Percentiles rank a stretch among this genome's conserved stretches.
phyloP scores from a whole-genome alignment of 352 stramenopile genomes.

The Phytophthora ohioensis region DNA sequence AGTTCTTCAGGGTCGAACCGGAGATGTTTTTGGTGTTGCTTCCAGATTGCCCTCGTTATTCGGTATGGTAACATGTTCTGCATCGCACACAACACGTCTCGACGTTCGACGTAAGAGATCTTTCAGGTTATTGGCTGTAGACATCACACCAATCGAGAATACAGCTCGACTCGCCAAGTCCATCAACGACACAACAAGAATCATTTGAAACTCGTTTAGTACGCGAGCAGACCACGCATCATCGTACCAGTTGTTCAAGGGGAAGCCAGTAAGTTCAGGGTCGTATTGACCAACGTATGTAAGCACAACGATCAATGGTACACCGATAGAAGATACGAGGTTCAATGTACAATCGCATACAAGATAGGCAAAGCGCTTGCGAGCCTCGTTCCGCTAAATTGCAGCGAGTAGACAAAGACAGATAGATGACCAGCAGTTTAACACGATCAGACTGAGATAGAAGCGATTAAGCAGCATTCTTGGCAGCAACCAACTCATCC shows the following conservation, averaged over 20 bases:
- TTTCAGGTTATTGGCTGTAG: slow-evolving; percentile 32
- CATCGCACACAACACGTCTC: slow-evolving; percentile 19
- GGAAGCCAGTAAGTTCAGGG: slow-evolving; percentile 22
- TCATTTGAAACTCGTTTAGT: slow-evolving; percentile 42
- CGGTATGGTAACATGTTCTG: background rate
- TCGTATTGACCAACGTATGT: slow-evolving; percentile 34
- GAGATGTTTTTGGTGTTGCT: background rate
- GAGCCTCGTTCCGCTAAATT: slow-evolving; percentile 22
- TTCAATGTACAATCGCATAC: slow-evolving; percentile 33
- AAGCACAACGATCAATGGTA: slow-evolving; percentile 28
- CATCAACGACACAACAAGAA: slow-evolving; percentile 36
- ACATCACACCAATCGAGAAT: slow-evolving; percentile 36
- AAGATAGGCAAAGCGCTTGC: slow-evolving; percentile 25
- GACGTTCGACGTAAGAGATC: slow-evolving; percentile 17
- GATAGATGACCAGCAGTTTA: slow-evolving; percentile 39
- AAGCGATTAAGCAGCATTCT: slow-evolving; percentile 42
- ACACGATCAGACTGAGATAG: slow-evolving; percentile 35
- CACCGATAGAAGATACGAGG: slow-evolving; percentile 29
- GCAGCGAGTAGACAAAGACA: slow-evolving; percentile 31
- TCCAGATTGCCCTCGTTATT: background rate
- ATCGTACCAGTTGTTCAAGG: slow-evolving; percentile 28
- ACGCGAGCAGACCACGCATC: slow-evolving; percentile 35
- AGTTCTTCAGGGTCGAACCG: background rate
- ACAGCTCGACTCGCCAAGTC: slow-evolving; percentile 34
- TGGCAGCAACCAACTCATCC: slow-evolving; percentile 37